Evolutionary conservation across 768 basidiomycete species (phyloP), one percentile per base, ranked within the genome.

Genomic region (Boletus subparvulus): DNA sequence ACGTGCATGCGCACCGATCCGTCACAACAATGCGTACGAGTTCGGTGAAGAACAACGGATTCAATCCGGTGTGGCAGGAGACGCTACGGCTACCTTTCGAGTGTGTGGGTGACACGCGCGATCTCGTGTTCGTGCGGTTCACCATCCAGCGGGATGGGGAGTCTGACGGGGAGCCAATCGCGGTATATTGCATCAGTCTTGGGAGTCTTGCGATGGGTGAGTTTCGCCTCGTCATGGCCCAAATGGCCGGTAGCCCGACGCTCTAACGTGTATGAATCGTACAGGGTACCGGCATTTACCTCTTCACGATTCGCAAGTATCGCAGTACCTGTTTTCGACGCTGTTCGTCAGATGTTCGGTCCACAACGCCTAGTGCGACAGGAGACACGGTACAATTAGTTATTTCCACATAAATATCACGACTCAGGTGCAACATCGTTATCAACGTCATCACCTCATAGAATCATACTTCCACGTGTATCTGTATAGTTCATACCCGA

Each of bases 311-410:
- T 74, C 82, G 3, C 88, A 94, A 68, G 83, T 92, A 43, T 88
- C 89, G 39, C 93, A 94, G 66, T 91, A 88, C 66, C 77, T 98
- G 48, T 98, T 95, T 73, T 92, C 94, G 24, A 94, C 94, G n/a
- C 77, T 98, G 17, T 97, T 98, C 65, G 86, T 96, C 21, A 74
- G 82, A 53, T 81, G 87, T 45, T 73, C 79, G 17, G 70, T 92
- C 37, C 66, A 71, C 4, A 73, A 77, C 30, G 69, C 56, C 0
- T 72, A 17, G 30, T 26, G 2, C 3, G 19, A 33, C 49, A 14
- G 39, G 32, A 24, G 24, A 16, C 21, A 11, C 16, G 24, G 5
- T 11, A 35, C 9, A 19, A 14, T 26, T 12, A 19, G 26, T 16
- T 3, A 11, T 30, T 9, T 28, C 6, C 43, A 11, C 47, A 19